Evolutionary conservation across 176 grass and related monocot species (phyloP).

Genomic region (Paspalum vaginatum): DNA sequence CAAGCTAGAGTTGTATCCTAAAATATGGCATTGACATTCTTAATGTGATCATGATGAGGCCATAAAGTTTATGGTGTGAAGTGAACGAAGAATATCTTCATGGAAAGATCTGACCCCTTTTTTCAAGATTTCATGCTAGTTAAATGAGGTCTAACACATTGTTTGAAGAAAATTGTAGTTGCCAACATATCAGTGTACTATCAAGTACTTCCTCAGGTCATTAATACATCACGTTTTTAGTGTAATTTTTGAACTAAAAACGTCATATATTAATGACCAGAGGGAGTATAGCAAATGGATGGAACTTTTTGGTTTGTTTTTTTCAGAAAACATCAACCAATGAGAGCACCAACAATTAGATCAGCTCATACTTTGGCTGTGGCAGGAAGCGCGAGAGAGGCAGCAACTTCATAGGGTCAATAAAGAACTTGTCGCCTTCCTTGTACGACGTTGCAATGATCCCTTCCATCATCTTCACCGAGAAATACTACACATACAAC

Average conservation of each 20-base stretch:
- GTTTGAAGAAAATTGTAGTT: neutral
- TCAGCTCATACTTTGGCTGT: conserved; percentile 77
- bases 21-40: neutral
- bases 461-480: conserved; percentile 92
- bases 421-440: conserved; percentile 85
- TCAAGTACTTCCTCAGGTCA: no score
- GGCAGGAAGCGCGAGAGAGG: conserved; percentile 87
- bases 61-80: neutral
- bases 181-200: neutral
- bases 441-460: conserved; percentile 82
- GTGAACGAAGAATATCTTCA: neutral
- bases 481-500: conserved; percentile 61
- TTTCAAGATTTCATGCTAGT: neutral
- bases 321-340: neutral
- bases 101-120: neutral
- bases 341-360: conserved; percentile 2
- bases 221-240: no score
- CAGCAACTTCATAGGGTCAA: conserved; percentile 84
- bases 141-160: neutral
- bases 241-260: no score
- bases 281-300: neutral
- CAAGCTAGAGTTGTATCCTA: neutral
- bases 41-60: neutral
- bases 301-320: neutral
- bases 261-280: no score